phyloP scores from a whole-genome alignment of 2,329 filamentous ascomycete genomes.

The Beauveria pseudobassiana region DNA sequence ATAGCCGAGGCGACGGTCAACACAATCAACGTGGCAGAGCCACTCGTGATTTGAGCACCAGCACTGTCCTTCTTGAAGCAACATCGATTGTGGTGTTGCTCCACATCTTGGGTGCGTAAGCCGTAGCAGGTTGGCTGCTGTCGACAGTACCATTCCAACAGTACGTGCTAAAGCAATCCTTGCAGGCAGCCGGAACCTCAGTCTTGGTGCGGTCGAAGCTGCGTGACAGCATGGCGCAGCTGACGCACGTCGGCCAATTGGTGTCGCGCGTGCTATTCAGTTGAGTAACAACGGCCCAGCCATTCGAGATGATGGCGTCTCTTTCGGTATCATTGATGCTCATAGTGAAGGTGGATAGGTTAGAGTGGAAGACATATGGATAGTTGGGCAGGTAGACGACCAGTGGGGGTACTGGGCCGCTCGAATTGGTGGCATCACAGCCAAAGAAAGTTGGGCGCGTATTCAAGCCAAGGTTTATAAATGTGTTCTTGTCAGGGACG shows the following conservation, averaged over 20 bases:
- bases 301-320: constrained; percentile 77
- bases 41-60: neutral
- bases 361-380: constrained; percentile 69
- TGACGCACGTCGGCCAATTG: constrained; percentile 77
- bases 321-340: constrained; percentile 58
- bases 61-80: neutral
- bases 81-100: constrained; percentile 4
- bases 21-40: neutral
- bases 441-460: constrained; percentile 56
- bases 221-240: constrained; percentile 75
- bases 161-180: constrained; percentile 68
- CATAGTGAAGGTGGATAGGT: constrained; percentile 70
- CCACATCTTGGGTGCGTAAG: constrained; percentile 1
- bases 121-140: constrained; percentile 18
- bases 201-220: constrained; percentile 66
- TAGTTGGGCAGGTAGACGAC: constrained; percentile 77
- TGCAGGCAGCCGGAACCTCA: constrained; percentile 62
- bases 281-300: constrained; percentile 74
- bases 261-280: constrained; percentile 69
- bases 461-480: constrained; percentile 52
- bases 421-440: constrained; percentile 50
- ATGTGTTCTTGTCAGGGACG: constrained; percentile 48
- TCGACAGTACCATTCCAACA: constrained; percentile 82
- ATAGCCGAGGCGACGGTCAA: neutral
- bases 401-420: constrained; percentile 49